A percentile compares a stretch with the other conserved stretches of the same genome.
These are phyloP conservation scores for Acanthamoeba lenticulata DNA, from an alignment of 208 protist genomes.

Conservation along the genomic window DNA sequence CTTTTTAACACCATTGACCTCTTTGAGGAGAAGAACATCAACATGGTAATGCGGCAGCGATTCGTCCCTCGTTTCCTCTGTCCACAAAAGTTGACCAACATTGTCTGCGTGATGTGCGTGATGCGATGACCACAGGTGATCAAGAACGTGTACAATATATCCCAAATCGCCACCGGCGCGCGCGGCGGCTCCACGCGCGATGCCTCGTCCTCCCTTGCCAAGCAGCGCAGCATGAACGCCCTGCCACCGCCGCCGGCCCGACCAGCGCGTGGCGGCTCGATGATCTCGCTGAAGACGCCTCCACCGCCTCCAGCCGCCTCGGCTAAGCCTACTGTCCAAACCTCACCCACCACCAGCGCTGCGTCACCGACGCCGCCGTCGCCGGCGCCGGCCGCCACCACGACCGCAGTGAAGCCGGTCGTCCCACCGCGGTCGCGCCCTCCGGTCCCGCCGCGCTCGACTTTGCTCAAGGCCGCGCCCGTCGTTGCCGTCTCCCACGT, in stretches of 20 bases:
- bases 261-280: too few relatives aligned
- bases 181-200: neutral
- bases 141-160: conserved; percentile 40
- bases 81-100: too few relatives aligned
- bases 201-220: neutral
- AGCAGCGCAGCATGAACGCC: neutral
- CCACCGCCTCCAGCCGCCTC: too few relatives aligned
- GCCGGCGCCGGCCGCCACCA: neutral
- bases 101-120: neutral
- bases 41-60: too few relatives aligned
- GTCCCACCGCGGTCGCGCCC: too few relatives aligned
- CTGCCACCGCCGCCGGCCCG: too few relatives aligned
- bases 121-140: neutral
- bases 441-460: neutral
- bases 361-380: too few relatives aligned
- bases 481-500: neutral
- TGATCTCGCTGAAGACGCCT: too few relatives aligned
- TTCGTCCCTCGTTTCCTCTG: neutral
- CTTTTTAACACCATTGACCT: conserved; percentile 70
- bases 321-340: too few relatives aligned
- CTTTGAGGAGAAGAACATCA: conserved; percentile 69
- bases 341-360: too few relatives aligned
- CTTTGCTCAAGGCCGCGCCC: neutral
- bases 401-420: neutral
- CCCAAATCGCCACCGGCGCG: neutral